Conservation (phyloP, 257 asterid genomes). For the Petunia axillaris region DNA sequence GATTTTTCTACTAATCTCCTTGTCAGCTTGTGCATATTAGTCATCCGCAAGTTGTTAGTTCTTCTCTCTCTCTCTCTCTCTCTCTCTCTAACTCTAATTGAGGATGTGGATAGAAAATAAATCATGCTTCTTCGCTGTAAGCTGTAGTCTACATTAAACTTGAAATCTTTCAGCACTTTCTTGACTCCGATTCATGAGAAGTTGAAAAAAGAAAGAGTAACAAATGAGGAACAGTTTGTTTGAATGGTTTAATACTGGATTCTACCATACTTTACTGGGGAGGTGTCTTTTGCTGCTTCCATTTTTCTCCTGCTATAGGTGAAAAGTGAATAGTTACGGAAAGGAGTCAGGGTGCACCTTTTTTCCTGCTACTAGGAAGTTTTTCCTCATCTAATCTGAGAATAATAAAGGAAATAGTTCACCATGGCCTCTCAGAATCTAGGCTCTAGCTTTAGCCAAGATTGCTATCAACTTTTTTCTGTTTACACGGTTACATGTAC, state of each 20-base stretch:
- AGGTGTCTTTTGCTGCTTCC: background rate
- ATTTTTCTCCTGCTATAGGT: constrained; percentile 4
- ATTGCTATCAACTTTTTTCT: background rate
- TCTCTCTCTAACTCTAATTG: too few species aligned
- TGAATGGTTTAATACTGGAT: too few species aligned
- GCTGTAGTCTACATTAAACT: background rate
- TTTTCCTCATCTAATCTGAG: background rate
- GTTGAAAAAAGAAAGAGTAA: background rate
- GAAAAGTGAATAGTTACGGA: background rate
- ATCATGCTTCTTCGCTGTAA: too few species aligned
- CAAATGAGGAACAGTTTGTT: too few species aligned
- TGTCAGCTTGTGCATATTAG: background rate
- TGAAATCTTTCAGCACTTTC: background rate
- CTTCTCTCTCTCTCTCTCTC: background rate
- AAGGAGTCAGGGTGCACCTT: background rate
- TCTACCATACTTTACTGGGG: too few species aligned
- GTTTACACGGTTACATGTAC: background rate
- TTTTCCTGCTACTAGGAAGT: background rate
- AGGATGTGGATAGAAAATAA: too few species aligned
- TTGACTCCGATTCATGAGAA: background rate
- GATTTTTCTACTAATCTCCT: background rate
- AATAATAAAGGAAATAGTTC: background rate
- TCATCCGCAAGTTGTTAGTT: background rate
- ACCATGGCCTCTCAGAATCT: background rate
- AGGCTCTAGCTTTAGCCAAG: constrained; percentile 12